Base-by-base conservation (phyloP, 257 asterid species). In the Fraxinus excelsior region DNA sequence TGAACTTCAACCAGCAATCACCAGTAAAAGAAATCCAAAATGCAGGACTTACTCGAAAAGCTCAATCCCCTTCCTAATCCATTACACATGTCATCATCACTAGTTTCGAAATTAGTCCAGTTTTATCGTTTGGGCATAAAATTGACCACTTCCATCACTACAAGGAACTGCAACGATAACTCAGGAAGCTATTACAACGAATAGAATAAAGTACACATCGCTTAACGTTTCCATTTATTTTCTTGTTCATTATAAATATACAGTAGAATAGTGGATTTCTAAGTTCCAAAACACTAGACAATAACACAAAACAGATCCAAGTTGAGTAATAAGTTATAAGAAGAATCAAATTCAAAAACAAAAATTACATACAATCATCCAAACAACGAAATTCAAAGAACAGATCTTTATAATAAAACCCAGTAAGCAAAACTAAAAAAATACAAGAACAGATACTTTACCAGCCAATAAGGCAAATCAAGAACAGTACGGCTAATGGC, bases 401-500 rank as follows among this genome's bases (percentile, higher is more conserved):
- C 70, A 74, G 66, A 79, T 75, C 56, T 26, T 44, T 28, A 68
- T 34, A 18, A 40, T 11, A 74, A 26, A 62, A 46, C 11, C 49
- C 28, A 73, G 71, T 53, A 58, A 21, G 26, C 13, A 53, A 67
- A 56, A 26, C 31, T 72, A 72, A 78, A 0, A 67, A 31, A 42
- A 51, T 14, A 31, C 56, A 79, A 42, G 73, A 31, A 3, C 25
- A n/a, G 26, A 53, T n/a, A n/a, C 4, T 38, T 78, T 77, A 91
- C 95, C 93, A 83, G 73, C 95, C 91, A 88, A 80, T 86, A 88
- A 37, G 97, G 93, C 75, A 88, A 60, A 37, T 80, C 70, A 23
- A 44, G 28, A 35, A 87, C 76, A 70, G 86, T 81, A 13, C 76
- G 74, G 78, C 73, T 83, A 46, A 91, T 83, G 75, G 87, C 84